Conservation (phyloP, 2,329 filamentous ascomycete genomes). For the Talaromyces amestolkiae region DNA sequence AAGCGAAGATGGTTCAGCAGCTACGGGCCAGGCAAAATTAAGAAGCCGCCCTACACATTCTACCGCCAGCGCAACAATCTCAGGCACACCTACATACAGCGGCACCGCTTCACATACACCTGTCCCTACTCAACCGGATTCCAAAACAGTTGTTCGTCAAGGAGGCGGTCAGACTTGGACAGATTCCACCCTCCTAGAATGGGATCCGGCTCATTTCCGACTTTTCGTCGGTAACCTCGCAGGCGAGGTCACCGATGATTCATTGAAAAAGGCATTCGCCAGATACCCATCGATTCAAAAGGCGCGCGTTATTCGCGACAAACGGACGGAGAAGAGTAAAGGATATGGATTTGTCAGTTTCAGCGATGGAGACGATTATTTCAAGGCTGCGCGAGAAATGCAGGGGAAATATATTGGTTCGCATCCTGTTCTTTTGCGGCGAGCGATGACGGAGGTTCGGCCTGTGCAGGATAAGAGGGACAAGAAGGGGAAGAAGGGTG, state of each 20-base stretch:
- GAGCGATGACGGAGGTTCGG: constrained; percentile 89
- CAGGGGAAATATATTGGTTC: constrained; percentile 98
- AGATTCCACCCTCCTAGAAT: constrained; percentile 83
- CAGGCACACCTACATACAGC: constrained; percentile 37
- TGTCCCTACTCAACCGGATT: constrained; percentile 49
- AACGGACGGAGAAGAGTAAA: constrained; percentile 92
- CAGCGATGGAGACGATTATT: constrained; percentile 91
- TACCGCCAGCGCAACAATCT: constrained; percentile 46
- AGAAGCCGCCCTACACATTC: constrained; percentile 43
- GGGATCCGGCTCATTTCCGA: constrained; percentile 91
- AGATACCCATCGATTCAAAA: constrained; percentile 87
- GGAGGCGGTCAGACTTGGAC: constrained; percentile 93
- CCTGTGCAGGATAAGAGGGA: constrained; percentile 67
- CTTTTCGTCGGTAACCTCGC: constrained; percentile 96
- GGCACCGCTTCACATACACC: constrained; percentile 39
- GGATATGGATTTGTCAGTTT: constrained; percentile 97
- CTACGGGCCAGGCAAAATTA: constrained; percentile 31
- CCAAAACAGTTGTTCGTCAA: constrained; percentile 82
- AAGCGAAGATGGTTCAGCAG: constrained; percentile 34
- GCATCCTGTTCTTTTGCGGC: constrained; percentile 82
- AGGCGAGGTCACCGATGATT: constrained; percentile 95
- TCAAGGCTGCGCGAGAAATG: constrained; percentile 96
- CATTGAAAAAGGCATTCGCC: constrained; percentile 87
- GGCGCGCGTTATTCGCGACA: constrained; percentile 89
- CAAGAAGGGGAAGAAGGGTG: constrained; percentile 45